Percentiles rank a stretch among this genome's conserved stretches.
phyloP scores from a whole-genome alignment of 1,284 basidiomycete genomes.

The Phellopilus nigrolimitatus region DNA sequence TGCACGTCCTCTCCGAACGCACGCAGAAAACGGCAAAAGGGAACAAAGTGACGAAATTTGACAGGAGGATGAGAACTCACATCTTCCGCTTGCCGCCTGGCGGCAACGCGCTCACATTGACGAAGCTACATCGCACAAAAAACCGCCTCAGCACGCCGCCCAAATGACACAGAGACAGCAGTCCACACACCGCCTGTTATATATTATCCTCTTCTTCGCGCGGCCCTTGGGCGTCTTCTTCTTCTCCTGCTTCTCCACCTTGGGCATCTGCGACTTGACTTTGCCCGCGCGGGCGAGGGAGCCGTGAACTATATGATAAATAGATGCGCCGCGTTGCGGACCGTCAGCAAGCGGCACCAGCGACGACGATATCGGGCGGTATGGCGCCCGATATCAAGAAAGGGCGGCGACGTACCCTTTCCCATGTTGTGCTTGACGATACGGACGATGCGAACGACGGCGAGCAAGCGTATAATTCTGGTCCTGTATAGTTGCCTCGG shows the following conservation, averaged over 20 bases:
- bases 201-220: conserved; percentile 93
- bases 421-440: conserved; percentile 16
- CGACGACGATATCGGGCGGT: background rate
- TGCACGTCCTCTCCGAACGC: conserved; percentile 1
- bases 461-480: background rate
- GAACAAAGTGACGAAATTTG: conserved; percentile 17
- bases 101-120: conserved; percentile 84
- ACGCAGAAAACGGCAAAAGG: background rate
- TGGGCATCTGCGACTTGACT: conserved; percentile 97
- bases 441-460: background rate
- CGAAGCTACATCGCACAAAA: conserved; percentile 58
- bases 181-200: conserved; percentile 80
- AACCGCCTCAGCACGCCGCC: conserved; percentile 12
- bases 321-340: no score
- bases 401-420: conserved; percentile 7
- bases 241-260: conserved; percentile 98
- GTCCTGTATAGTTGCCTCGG: background rate
- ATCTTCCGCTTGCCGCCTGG: conserved; percentile 94
- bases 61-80: conserved; percentile 51
- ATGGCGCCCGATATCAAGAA: background rate
- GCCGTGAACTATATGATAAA: conserved; percentile 97
- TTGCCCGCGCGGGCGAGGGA: conserved; percentile 99
- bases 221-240: conserved; percentile 95
- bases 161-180: background rate
- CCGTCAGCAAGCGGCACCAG: background rate